These are phyloP conservation scores for Pseudocercospora eumusae DNA, from an alignment of 2,329 filamentous ascomycete genomes.

Conservation along the genomic window DNA sequence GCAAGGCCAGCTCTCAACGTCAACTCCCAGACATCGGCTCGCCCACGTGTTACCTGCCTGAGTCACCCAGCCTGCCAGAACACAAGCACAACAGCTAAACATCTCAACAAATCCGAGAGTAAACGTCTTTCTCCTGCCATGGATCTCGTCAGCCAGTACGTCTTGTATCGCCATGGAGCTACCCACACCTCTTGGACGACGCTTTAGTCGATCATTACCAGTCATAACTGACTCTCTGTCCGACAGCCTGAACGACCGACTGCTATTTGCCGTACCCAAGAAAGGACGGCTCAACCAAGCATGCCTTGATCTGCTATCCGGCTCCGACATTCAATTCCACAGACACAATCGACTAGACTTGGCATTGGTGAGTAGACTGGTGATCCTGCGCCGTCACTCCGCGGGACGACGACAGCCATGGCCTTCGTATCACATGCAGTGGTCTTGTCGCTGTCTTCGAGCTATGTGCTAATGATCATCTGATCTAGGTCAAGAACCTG, in stretches of 20 bases:
- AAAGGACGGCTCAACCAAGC: conserved; percentile 93
- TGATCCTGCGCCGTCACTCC: too few species aligned
- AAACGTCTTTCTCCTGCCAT: conserved; percentile 24
- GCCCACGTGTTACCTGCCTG: conserved; percentile 12
- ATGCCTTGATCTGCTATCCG: conserved; percentile 84
- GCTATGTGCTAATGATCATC: not conserved
- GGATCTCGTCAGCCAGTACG: conserved; percentile 43
- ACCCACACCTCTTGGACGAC: conserved; percentile 16
- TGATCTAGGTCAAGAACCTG: conserved; percentile 72
- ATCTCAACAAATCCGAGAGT: not conserved
- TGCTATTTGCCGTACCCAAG: conserved; percentile 97
- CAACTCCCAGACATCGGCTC: not conserved
- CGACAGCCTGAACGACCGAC: conserved; percentile 79
- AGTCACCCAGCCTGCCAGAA: conserved; percentile 5
- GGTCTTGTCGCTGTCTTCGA: too few species aligned
- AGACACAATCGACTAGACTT: conserved; percentile 95
- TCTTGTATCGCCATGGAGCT: conserved; percentile 16
- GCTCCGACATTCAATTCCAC: conserved; percentile 94
- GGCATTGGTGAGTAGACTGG: conserved; percentile 61
- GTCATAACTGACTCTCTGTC: conserved; percentile 42
- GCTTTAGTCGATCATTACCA: conserved; percentile 36
- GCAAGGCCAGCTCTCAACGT: not conserved
- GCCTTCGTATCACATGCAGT: too few species aligned
- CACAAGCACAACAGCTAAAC: conserved; percentile 8
- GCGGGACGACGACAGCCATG: too few species aligned